A percentile compares a stretch with the other conserved stretches of the same genome.
Conservation (phyloP, 345 rosid species). For the Lenwebbia sp. region DNA sequence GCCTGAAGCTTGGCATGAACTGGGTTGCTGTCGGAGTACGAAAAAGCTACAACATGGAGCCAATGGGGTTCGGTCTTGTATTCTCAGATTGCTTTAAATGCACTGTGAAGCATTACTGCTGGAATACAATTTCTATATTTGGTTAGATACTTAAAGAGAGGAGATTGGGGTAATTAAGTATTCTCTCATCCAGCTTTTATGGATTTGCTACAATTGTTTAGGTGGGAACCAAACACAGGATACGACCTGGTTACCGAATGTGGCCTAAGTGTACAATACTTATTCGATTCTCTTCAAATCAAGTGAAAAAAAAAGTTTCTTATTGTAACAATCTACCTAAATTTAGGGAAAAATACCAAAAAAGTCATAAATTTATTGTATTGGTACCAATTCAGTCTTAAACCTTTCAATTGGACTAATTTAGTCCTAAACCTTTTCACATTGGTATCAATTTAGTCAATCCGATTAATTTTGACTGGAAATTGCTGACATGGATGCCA, state of each 20-base stretch:
- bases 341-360: neutral
- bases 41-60: neutral
- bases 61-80: neutral
- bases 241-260: too few relatives aligned
- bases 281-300: too few relatives aligned
- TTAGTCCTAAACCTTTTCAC: neutral
- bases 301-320: too few relatives aligned
- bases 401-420: neutral
- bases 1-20: neutral
- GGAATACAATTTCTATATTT: neutral
- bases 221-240: too few relatives aligned
- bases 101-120: neutral
- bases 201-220: too few relatives aligned
- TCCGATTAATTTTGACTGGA: fast-evolving
- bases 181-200: neutral
- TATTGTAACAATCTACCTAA: too few relatives aligned
- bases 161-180: neutral
- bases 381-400: neutral
- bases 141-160: neutral
- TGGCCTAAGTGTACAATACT: too few relatives aligned
- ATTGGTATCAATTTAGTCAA: neutral
- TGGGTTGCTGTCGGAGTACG: neutral
- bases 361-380: neutral
- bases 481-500: fast-evolving
- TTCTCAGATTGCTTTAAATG: neutral